Conservation (phyloP, 2,329 filamentous ascomycete species). For the Fusarium chaquense region DNA sequence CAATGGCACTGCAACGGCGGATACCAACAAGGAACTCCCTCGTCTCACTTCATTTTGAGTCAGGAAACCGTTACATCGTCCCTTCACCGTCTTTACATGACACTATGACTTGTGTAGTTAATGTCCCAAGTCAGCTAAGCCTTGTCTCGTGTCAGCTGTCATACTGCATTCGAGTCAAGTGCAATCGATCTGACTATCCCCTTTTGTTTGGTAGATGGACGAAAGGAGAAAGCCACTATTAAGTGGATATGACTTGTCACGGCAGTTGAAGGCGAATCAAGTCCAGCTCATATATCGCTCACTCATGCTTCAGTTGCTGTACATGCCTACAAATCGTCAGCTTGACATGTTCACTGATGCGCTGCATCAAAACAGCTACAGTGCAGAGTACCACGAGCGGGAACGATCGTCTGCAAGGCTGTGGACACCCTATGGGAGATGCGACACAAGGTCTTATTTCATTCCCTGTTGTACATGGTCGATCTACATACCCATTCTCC, state of each 20-base stretch:
- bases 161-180: neutral
- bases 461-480: conserved; percentile 44
- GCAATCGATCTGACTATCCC: neutral
- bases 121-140: conserved; percentile 14
- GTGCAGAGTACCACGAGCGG: neutral
- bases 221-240: neutral
- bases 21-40: conserved; percentile 28
- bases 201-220: conserved; percentile 2
- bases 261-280: neutral
- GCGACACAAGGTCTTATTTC: conserved; percentile 41
- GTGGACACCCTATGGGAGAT: conserved; percentile 37
- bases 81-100: conserved; percentile 35
- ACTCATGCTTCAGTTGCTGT: neutral
- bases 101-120: neutral
- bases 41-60: conserved; percentile 16
- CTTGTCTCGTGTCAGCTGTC: conserved; percentile 14
- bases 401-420: conserved; percentile 45
- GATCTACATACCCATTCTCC: conserved; percentile 45
- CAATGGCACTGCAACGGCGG: conserved; percentile 42
- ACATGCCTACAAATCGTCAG: neutral
- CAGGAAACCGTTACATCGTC: conserved; percentile 24
- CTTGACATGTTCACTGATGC: neutral
- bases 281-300: neutral
- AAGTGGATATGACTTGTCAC: conserved; percentile 5
- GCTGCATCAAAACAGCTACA: conserved; percentile 3